Conservation (phyloP, 768 basidiomycete species). For the Gymnopilus dilepis region DNA sequence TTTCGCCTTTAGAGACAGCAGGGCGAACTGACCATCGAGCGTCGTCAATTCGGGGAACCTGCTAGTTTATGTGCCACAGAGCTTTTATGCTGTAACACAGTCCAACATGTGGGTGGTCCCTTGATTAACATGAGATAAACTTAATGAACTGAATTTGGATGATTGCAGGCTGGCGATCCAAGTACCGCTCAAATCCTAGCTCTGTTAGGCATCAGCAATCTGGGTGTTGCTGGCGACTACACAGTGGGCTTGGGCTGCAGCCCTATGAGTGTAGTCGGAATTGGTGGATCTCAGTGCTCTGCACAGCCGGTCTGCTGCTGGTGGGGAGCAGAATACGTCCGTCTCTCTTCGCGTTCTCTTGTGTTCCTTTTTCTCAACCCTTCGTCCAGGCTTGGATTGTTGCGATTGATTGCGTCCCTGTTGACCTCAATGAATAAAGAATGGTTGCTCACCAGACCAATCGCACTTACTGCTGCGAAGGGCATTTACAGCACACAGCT, state of each 20-base stretch:
- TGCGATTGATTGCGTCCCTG: neutral
- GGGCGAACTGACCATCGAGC: too few relatives aligned
- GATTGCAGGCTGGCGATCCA: slow-evolving; percentile 5
- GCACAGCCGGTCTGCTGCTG: slow-evolving; percentile 11
- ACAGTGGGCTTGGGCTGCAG: neutral
- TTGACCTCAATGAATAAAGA: neutral
- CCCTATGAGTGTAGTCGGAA: slow-evolving; percentile 4
- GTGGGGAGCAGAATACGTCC: slow-evolving; percentile 1
- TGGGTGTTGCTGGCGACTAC: neutral
- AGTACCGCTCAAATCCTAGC: neutral
- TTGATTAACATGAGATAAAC: too few relatives aligned
- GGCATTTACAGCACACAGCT: neutral
- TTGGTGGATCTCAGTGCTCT: neutral
- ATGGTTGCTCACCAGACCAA: too few relatives aligned
- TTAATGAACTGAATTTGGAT: too few relatives aligned
- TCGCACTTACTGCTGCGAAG: neutral
- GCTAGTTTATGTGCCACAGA: slow-evolving; percentile 1
- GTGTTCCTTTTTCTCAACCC: neutral
- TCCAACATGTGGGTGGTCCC: too few relatives aligned
- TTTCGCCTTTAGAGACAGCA: too few relatives aligned
- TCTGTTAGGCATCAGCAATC: slow-evolving; percentile 3
- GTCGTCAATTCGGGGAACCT: neutral
- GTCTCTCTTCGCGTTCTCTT: neutral
- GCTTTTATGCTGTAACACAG: neutral
- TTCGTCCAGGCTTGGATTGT: neutral